Percentiles rank a stretch among this genome's conserved stretches.
Evolutionary conservation across 371 early-diverging fungal species (phyloP).

Genomic region (Aphelidium insulamus): DNA sequence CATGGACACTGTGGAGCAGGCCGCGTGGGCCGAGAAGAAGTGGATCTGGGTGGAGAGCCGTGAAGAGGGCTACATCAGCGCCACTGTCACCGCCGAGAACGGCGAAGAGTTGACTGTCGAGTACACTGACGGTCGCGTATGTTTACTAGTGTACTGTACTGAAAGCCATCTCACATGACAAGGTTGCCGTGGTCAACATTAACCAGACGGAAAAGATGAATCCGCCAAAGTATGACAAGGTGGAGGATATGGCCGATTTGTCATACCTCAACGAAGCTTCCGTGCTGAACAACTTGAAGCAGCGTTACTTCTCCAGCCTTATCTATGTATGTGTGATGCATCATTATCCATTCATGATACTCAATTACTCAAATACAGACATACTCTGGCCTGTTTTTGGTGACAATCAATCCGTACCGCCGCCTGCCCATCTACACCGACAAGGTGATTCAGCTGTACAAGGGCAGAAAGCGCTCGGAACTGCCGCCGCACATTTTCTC

Average conservation of each 20-base stretch:
- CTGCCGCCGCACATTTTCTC: constrained; percentile 93
- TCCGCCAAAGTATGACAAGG: constrained; percentile 95
- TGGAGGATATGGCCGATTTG: constrained; percentile 96
- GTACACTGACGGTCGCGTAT: not conserved
- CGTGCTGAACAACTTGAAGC: constrained; percentile 84
- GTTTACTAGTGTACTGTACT: no score
- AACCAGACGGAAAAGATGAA: constrained; percentile 89
- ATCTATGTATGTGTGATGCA: constrained; percentile 58
- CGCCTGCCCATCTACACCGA: constrained; percentile 78
- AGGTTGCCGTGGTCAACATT: constrained; percentile 18
- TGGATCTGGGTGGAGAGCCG: constrained; percentile 31
- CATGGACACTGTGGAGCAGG: constrained; percentile 11
- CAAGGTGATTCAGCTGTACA: constrained; percentile 51
- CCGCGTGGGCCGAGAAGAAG: constrained; percentile 21
- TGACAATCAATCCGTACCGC: constrained; percentile 97
- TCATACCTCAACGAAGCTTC: constrained; percentile 95
- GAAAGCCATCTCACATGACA: no score
- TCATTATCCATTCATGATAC: not conserved
- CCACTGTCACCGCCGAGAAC: constrained; percentile 18
- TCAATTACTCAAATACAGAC: constrained; percentile 35
- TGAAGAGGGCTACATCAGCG: constrained; percentile 21
- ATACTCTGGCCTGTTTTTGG: constrained; percentile 96
- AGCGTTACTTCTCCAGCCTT: constrained; percentile 68
- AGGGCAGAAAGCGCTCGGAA: constrained; percentile 66
- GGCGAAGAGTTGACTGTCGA: constrained; percentile 14